These are phyloP conservation scores for Pythium monospermum DNA, from an alignment of 352 stramenopile genomes.

Conservation along the genomic window DNA sequence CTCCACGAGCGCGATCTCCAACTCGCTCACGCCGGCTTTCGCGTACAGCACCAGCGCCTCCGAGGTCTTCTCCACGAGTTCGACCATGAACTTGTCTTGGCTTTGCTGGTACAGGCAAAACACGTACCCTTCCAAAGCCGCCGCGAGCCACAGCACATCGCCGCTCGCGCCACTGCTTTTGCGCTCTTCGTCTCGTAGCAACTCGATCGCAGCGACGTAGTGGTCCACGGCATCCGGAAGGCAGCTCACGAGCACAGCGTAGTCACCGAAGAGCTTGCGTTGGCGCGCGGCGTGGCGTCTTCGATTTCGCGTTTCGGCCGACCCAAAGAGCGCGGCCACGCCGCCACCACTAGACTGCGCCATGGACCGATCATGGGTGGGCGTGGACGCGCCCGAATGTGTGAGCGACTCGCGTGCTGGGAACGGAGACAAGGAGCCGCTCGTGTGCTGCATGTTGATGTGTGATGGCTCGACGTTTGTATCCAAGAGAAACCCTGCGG, in stretches of 20 bases:
- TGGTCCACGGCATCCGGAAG: slow-evolving; percentile 63
- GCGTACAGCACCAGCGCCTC: slow-evolving; percentile 69
- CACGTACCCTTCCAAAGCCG: slow-evolving; percentile 68
- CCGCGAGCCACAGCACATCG: slow-evolving; percentile 75
- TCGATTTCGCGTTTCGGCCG: slow-evolving; percentile 41
- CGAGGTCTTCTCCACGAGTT: slow-evolving; percentile 75
- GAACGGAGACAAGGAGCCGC: slow-evolving; percentile 22
- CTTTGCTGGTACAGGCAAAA: slow-evolving; percentile 52
- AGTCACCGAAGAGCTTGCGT: slow-evolving; percentile 79
- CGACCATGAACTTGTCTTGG: slow-evolving; percentile 54
- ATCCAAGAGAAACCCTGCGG: slow-evolving; percentile 57
- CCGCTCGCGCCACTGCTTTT: slow-evolving; percentile 38
- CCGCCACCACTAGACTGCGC: slow-evolving; percentile 4
- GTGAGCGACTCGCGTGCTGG: slow-evolving; percentile 12
- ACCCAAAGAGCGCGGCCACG: slow-evolving; percentile 22
- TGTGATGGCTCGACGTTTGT: slow-evolving; percentile 62
- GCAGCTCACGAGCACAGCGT: slow-evolving; percentile 61
- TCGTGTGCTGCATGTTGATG: slow-evolving; percentile 15
- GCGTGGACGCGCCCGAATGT: neutral
- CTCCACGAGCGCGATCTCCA: slow-evolving; percentile 71
- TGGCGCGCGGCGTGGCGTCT: slow-evolving; percentile 56
- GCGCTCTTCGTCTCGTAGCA: slow-evolving; percentile 74
- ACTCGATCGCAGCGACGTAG: slow-evolving; percentile 62
- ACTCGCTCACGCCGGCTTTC: slow-evolving; percentile 48
- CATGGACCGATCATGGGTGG: neutral